Conservation (phyloP, 768 basidiomycete species). For the Naganishia onofrii region DNA sequence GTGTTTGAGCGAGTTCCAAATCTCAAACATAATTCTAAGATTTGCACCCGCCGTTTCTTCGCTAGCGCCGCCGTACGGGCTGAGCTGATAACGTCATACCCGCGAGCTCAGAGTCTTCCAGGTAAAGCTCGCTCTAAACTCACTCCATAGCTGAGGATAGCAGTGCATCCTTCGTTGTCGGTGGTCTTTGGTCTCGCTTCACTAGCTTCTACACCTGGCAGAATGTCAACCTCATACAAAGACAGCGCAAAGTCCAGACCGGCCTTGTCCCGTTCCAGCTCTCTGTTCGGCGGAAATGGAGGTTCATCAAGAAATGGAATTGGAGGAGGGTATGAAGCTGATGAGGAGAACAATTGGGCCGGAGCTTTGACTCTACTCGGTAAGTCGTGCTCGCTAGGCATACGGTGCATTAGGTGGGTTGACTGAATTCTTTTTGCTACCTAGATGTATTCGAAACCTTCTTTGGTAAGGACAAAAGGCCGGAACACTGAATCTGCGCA, state of each 20-base stretch:
- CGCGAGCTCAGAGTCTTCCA: too few relatives aligned
- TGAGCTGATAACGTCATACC: too few relatives aligned
- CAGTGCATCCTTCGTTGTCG: too few relatives aligned
- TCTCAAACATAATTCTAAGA: background rate
- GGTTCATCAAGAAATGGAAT: background rate
- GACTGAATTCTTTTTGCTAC: background rate
- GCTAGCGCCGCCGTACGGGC: too few relatives aligned
- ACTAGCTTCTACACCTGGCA: background rate
- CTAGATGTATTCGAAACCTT: constrained; percentile 91
- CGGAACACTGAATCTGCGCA: background rate
- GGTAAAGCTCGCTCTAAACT: too few relatives aligned
- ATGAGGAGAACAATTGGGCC: constrained; percentile 56
- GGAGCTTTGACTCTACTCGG: constrained; percentile 83
- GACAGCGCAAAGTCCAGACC: background rate
- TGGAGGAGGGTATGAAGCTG: constrained; percentile 30
- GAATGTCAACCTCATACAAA: background rate
- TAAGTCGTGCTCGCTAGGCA: constrained; percentile 51
- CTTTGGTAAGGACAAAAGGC: constrained; percentile 55
- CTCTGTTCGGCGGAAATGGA: constrained; percentile 2
- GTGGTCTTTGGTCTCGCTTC: too few relatives aligned
- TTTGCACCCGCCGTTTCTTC: background rate
- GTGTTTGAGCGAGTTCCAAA: background rate
- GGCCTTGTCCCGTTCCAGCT: constrained; percentile 1
- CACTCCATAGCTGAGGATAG: too few relatives aligned
- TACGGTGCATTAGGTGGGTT: background rate